Evolutionary conservation across 371 early-diverging fungal species (phyloP).

Genomic region (Mortierella sp.): DNA sequence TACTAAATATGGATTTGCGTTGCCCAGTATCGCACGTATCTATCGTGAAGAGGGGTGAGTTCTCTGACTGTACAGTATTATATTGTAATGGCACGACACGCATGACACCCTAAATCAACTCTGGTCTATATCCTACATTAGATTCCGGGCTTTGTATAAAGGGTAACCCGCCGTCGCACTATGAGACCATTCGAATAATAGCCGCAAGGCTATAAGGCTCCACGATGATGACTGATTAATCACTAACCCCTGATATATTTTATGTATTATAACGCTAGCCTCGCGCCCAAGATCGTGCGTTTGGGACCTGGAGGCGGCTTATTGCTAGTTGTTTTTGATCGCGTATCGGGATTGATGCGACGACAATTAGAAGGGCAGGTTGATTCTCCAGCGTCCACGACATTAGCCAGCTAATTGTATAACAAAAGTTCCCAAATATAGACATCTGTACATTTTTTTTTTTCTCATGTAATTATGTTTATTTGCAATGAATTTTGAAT

Average conservation of each 20-base stretch:
- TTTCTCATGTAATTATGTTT: no score
- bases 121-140: conserved; percentile 13
- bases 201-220: background rate
- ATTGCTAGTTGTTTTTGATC: conserved; percentile 90
- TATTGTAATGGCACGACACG: no score
- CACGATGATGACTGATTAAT: background rate
- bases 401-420: background rate
- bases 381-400: background rate
- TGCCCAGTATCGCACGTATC: conserved; percentile 78
- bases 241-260: background rate
- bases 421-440: no score
- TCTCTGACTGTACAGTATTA: background rate
- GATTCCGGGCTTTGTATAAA: conserved; percentile 80
- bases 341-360: conserved; percentile 85
- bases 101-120: background rate
- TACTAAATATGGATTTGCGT: conserved; percentile 82
- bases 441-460: no score
- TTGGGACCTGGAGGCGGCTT: conserved; percentile 91
- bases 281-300: conserved; percentile 92
- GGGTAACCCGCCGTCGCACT: conserved; percentile 17
- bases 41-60: conserved; percentile 87
- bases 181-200: background rate
- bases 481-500: no score
- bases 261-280: conserved; percentile 69
- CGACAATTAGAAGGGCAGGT: conserved; percentile 52